Conservation (phyloP, 139 green algal species). For the Pseudopediastrum boryanum region DNA sequence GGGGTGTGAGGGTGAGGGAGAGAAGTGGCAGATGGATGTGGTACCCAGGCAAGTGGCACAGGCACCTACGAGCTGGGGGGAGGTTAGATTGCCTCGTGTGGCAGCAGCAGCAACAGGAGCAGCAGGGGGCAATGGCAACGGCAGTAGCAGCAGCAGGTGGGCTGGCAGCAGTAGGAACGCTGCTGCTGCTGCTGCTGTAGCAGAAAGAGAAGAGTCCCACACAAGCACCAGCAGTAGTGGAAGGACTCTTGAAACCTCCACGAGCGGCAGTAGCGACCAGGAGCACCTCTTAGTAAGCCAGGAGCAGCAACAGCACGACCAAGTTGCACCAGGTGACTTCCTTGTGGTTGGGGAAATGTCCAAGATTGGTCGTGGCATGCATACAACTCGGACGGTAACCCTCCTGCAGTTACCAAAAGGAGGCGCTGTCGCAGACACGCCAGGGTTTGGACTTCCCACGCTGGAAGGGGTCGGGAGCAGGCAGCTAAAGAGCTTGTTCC, state of each 20-base stretch:
- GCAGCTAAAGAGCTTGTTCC: slow-evolving; percentile 63
- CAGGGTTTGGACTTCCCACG: slow-evolving; percentile 89
- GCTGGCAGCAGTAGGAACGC: neutral
- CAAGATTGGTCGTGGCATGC: slow-evolving; percentile 79
- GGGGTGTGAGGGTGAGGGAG: neutral
- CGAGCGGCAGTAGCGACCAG: slow-evolving; percentile 15
- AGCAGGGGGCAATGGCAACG: neutral
- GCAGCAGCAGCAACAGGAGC: slow-evolving; percentile 15
- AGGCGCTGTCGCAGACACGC: slow-evolving; percentile 91
- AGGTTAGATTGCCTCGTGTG: neutral
- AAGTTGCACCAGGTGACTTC: slow-evolving; percentile 40
- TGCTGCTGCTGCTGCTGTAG: neutral
- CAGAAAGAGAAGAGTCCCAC: neutral
- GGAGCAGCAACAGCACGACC: neutral
- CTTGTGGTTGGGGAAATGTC: slow-evolving; percentile 78
- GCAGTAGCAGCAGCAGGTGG: neutral
- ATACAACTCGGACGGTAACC: slow-evolving; percentile 91
- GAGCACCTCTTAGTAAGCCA: no score
- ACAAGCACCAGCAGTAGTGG: slow-evolving; percentile 14
- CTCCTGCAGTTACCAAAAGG: slow-evolving; percentile 78
- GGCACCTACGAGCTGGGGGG: no score
- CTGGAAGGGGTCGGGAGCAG: slow-evolving; percentile 42
- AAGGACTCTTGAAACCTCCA: slow-evolving; percentile 1
- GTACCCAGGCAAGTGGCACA: no score
- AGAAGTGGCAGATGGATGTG: neutral